A percentile compares a stretch with the other conserved stretches of the same genome.
Evolutionary conservation across 129 eudicot genomes (phyloP).

Genomic region (Solidago caesia): DNA sequence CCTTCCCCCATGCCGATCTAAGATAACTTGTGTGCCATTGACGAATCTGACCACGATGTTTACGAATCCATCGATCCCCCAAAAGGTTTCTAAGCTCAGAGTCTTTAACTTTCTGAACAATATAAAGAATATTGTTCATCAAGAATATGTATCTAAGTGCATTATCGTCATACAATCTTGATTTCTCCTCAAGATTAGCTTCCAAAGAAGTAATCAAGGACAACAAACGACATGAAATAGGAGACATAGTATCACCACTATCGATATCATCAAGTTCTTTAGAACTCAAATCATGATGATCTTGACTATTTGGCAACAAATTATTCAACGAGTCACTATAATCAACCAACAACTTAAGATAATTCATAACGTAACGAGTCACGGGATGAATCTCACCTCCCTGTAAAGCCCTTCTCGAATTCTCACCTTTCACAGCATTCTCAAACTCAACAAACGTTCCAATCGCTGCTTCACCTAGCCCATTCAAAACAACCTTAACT

Average conservation of each 20-base stretch:
- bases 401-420: slow-evolving; percentile 54
- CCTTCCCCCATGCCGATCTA: slow-evolving; percentile 92
- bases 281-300: slow-evolving; percentile 21
- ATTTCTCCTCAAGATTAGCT: slow-evolving; percentile 79
- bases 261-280: slow-evolving; percentile 35
- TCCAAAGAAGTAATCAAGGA: slow-evolving; percentile 66
- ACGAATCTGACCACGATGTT: slow-evolving; percentile 72
- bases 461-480: slow-evolving; percentile 77
- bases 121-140: slow-evolving; percentile 80
- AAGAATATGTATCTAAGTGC: slow-evolving; percentile 77
- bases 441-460: slow-evolving; percentile 94
- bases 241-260: slow-evolving; percentile 47
- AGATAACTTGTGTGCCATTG: slow-evolving; percentile 89
- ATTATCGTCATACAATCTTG: slow-evolving; percentile 69
- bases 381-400: slow-evolving; percentile 89
- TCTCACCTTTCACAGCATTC: slow-evolving; percentile 80
- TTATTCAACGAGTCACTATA: slow-evolving; percentile 64
- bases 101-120: slow-evolving; percentile 80
- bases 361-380: slow-evolving; percentile 90
- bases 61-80: slow-evolving; percentile 92
- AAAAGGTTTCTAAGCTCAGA: slow-evolving; percentile 76
- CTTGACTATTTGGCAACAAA: slow-evolving; percentile 41
- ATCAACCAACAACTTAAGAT: slow-evolving; percentile 77
- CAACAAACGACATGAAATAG: slow-evolving; percentile 54
- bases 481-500: slow-evolving; percentile 72